Percentiles rank a stretch among this genome's conserved stretches.
phyloP scores from a whole-genome alignment of 108 stramenopile species.

The Schizochytrium sp. region DNA sequence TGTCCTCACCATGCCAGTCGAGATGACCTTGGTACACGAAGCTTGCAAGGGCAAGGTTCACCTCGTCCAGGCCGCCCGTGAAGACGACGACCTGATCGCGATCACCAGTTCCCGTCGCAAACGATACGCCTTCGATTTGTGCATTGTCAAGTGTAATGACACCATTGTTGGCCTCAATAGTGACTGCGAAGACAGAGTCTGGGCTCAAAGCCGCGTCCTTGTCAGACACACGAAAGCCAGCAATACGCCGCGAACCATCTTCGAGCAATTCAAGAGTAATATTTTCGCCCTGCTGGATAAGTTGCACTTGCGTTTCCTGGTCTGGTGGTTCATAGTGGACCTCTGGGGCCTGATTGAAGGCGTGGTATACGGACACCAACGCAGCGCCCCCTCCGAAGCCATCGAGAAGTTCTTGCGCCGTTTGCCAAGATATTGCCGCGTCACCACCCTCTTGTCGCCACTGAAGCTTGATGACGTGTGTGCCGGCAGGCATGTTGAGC shows the following conservation, averaged over 20 bases:
- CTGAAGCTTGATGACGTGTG: constrained; percentile 22
- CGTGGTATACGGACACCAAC: background rate
- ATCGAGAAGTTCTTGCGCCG: background rate
- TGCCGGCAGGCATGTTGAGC: background rate
- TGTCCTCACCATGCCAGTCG: background rate
- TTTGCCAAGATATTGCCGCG: background rate
- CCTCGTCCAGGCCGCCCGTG: background rate
- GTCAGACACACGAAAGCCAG: background rate
- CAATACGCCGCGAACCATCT: background rate
- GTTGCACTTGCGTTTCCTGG: background rate
- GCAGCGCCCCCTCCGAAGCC: constrained; percentile 20
- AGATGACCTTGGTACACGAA: constrained; percentile 7
- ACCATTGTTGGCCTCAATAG: background rate
- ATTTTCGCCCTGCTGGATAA: background rate
- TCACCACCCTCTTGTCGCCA: constrained; percentile 10
- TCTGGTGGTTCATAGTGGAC: background rate
- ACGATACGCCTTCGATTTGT: background rate
- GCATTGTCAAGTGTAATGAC: background rate
- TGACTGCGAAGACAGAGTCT: background rate
- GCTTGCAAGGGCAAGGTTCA: background rate
- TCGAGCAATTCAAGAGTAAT: background rate
- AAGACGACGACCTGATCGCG: constrained; percentile 20
- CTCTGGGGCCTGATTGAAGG: background rate
- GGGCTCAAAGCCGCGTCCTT: background rate
- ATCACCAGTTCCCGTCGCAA: background rate